Percentiles rank a stretch among this genome's conserved stretches.
phyloP scores from a whole-genome alignment of 75 land plant genomes.

The Pinus albicaulis region DNA sequence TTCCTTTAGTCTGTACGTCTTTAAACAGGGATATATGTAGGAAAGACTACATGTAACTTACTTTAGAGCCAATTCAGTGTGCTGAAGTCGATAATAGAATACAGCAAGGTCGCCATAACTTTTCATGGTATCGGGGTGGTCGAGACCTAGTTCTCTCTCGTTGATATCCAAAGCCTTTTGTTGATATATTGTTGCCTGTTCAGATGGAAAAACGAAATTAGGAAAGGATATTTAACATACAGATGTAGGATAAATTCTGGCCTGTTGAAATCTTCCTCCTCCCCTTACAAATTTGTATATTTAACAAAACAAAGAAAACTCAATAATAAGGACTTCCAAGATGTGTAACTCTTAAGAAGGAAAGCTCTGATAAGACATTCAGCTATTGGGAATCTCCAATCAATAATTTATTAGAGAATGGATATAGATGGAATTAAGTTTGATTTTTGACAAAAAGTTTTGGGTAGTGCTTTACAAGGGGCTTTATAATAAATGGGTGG shows the following conservation, averaged over 20 bases:
- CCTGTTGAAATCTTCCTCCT: background rate
- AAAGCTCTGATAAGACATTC: background rate
- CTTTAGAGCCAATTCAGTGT: conserved; percentile 95
- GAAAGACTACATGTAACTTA: conserved; percentile 27
- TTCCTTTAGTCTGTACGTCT: background rate
- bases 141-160: conserved; percentile 97
- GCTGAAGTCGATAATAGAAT: conserved; percentile 94
- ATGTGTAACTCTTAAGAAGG: background rate
- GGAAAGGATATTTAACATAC: background rate
- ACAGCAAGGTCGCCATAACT: conserved; percentile 99
- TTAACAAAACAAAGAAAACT: background rate
- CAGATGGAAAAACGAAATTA: background rate
- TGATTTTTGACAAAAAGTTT: background rate
- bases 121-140: conserved; percentile 99
- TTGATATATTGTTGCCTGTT: conserved; percentile 94
- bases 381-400: background rate
- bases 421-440: background rate
- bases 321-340: background rate
- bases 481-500: background rate
- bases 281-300: background rate
- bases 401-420: background rate
- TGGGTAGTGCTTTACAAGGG: background rate
- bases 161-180: conserved; percentile 98
- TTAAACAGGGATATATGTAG: background rate
- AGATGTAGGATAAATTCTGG: background rate